A percentile compares a stretch with the other conserved stretches of the same genome.
phyloP scores from a whole-genome alignment of 208 protist species.

The Balamuthia mandrillaris region DNA sequence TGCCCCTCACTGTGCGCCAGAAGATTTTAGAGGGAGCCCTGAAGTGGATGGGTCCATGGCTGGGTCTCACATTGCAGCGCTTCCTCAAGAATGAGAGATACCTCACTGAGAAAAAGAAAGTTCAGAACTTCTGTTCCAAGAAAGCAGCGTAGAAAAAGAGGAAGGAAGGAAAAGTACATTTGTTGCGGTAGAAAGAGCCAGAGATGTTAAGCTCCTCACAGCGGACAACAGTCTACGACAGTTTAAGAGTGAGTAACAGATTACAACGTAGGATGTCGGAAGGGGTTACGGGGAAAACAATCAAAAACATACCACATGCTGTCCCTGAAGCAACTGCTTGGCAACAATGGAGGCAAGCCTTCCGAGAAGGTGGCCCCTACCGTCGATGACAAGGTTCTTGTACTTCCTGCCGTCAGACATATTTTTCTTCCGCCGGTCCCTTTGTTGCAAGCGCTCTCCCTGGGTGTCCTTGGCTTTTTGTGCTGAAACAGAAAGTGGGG shows the following conservation, averaged over 20 bases:
- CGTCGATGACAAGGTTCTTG: conserved; percentile 87
- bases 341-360: conserved; percentile 93
- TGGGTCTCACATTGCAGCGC: conserved; percentile 94
- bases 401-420: background rate
- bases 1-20: conserved; percentile 90
- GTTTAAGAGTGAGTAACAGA: background rate
- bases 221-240: conserved; percentile 78
- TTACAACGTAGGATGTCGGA: background rate
- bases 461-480: no score
- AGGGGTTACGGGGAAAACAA: no score
- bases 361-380: conserved; percentile 94
- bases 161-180: conserved; percentile 80
- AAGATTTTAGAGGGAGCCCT: conserved; percentile 94
- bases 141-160: background rate
- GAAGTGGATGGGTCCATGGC: conserved; percentile 94
- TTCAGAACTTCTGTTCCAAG: background rate
- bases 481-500: no score
- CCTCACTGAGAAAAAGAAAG: conserved; percentile 68
- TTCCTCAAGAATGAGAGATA: conserved; percentile 88
- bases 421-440: no score
- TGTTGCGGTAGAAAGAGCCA: conserved; percentile 95
- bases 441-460: no score
- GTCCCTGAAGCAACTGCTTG: conserved; percentile 94
- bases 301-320: conserved; percentile 88
- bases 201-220: conserved; percentile 91